Evolutionary conservation across 192 early-diverging fungal species (phyloP), one percentile per base, ranked within the genome.

Genomic region (Geosiphon pyriformis): DNA sequence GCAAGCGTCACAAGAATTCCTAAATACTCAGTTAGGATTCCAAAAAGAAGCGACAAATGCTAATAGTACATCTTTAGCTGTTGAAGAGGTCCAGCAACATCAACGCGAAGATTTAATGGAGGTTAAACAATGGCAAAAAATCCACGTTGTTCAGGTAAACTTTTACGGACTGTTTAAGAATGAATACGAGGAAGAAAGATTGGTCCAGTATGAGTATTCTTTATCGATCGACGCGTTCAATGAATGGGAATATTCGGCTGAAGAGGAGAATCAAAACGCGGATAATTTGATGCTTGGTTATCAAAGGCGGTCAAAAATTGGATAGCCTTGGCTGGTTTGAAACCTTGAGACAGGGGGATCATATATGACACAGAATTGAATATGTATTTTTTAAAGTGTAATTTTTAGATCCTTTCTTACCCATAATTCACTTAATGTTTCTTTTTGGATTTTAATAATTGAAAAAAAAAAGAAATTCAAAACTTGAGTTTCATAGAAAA

Each of bases 131-230:
- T 61, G 48, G 42, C 59, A 61, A 48, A 20, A 46, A 20, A 48
- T 61, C 20, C 59, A 61, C 48, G 59, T 61, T 47, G 0, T 61
- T 26, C 59, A 61, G 48, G 20, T 27, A 18, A 15, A 12, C 17
- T 0, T 23, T 1, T 15, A 20, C 2, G 59, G 59, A 46, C 18
- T 48, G 15, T 7, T 61, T 15, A 47, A 29, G 22, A 48, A 30
- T 48, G 59, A 61, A 61, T 61, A 61, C 29, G 59, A 61, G 15
- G 59, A 61, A 61, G 59, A 42, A 48, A 20, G 59, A 61, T 46
- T 61, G n/a, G 59, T 30, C 1, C 27, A 60, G 17, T 60, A 60
- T 47, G 27, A 60, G 47, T 61, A 61, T 61, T 25, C 29, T 18
- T 48, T 61, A 7, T 34, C 42, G 29, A 6, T 61, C 7, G 58